Conservation (phyloP, 1,139 yeast genomes). For the Arxiozyma slooffiae region DNA sequence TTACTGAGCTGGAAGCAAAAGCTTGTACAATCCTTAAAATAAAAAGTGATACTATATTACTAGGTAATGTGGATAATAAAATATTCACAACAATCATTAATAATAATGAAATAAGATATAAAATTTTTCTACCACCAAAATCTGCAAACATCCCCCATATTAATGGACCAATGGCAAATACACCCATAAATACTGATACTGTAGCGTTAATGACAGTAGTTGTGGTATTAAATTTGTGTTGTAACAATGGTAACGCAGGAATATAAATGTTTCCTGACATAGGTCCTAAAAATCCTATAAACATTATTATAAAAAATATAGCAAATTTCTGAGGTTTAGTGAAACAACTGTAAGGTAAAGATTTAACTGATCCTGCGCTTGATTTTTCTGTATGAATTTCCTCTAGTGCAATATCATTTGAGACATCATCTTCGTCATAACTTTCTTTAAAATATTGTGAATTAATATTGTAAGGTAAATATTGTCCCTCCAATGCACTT, state of each 20-base stretch:
- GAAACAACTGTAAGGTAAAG: constrained; percentile 19
- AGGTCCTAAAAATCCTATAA: constrained; percentile 47
- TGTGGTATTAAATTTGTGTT: constrained; percentile 36
- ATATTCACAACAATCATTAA: constrained; percentile 41
- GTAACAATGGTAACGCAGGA: constrained; percentile 44
- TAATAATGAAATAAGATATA: constrained; percentile 39
- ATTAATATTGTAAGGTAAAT: constrained; percentile 1
- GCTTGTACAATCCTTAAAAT: constrained; percentile 43
- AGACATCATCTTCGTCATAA: constrained; percentile 1
- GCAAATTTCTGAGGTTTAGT: constrained; percentile 14
- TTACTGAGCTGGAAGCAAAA: constrained; percentile 45
- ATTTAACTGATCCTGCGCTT: not conserved
- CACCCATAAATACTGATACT: constrained; percentile 50
- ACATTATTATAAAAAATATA: constrained; percentile 23
- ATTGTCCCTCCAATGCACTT: not conserved
- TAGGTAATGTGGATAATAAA: constrained; percentile 41
- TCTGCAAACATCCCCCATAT: constrained; percentile 53
- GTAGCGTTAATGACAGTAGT: constrained; percentile 46
- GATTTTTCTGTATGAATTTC: not conserved
- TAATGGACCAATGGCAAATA: constrained; percentile 45
- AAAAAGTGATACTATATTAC: constrained; percentile 37
- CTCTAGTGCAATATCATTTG: not conserved
- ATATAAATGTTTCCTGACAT: constrained; percentile 51
- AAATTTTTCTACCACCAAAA: constrained; percentile 45
- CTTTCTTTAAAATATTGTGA: constrained; percentile 2